A percentile compares a stretch with the other conserved stretches of the same genome.
phyloP scores from a whole-genome alignment of 345 rosid species.

The Diplotaxis tenuifolia region DNA sequence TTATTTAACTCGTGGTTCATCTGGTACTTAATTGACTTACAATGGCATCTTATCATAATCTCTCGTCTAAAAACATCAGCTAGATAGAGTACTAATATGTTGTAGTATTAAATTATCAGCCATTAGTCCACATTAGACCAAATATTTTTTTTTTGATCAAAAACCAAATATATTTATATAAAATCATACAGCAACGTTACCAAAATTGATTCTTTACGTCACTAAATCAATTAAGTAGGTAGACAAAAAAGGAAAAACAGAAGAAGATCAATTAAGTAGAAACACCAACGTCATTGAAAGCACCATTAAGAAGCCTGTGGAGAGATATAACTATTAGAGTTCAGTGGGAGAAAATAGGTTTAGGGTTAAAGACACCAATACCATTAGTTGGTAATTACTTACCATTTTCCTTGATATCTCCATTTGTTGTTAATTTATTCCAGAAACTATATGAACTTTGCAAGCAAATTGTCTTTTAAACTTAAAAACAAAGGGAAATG shows the following conservation, averaged over 20 bases:
- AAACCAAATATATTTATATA: neutral
- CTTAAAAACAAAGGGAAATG: conserved; percentile 4
- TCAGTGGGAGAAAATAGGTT: neutral
- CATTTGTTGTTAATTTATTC: neutral
- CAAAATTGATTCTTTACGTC: conserved; percentile 16
- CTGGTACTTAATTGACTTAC: neutral
- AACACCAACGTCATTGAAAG: conserved; percentile 9
- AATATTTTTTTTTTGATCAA: no score
- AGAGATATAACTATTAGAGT: neutral
- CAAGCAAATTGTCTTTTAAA: neutral
- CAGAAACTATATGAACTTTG: neutral
- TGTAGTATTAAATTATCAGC: neutral
- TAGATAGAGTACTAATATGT: neutral
- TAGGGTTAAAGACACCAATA: neutral
- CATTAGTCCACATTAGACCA: conserved; percentile 7
- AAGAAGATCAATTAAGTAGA: neutral
- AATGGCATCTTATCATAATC: neutral
- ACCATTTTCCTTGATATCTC: neutral
- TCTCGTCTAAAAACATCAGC: neutral
- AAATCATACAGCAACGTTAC: conserved; percentile 3
- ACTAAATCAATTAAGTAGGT: conserved; percentile 13
- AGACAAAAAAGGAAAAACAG: neutral
- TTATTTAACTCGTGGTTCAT: neutral
- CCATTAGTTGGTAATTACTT: neutral
- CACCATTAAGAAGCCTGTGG: conserved; percentile 13